Conservation (phyloP, 2,329 filamentous ascomycete genomes). For the Trichoderma koningiopsis region DNA sequence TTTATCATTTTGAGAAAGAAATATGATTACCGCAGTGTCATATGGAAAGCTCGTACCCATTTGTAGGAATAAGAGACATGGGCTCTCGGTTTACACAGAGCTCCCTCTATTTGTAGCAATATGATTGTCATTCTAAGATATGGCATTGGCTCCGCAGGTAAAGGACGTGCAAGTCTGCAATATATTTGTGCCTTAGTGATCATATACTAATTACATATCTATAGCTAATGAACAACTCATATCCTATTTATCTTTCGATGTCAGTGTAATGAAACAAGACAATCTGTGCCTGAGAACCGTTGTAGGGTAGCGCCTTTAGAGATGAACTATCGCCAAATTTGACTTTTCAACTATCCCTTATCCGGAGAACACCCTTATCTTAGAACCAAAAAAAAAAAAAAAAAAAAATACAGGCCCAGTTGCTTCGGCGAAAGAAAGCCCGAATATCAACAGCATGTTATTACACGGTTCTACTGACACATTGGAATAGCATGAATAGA, state of each 20-base stretch:
- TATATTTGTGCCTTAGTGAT: no score
- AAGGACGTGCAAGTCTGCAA: not conserved
- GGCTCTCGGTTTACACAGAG: not conserved
- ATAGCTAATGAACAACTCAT: no score
- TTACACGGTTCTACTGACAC: not conserved
- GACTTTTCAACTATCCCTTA: not conserved
- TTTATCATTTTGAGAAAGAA: not conserved
- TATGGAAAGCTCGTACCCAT: not conserved
- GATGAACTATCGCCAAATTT: not conserved
- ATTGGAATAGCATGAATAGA: not conserved
- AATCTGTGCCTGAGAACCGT: not conserved
- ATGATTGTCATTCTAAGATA: not conserved
- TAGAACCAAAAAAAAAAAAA: not conserved
- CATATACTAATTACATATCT: no score
- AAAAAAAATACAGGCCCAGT: not conserved
- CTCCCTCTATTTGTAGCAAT: not conserved
- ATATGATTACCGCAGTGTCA: not conserved
- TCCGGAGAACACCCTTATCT: not conserved
- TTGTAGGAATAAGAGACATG: not conserved
- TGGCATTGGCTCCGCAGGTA: not conserved
- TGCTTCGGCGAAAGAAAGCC: not conserved
- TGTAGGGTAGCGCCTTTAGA: not conserved
- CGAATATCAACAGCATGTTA: not conserved
- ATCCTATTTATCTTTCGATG: not conserved
- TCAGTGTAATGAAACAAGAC: not conserved